Conservation (phyloP, 208 protist genomes). For the Strigomonas culicis region DNA sequence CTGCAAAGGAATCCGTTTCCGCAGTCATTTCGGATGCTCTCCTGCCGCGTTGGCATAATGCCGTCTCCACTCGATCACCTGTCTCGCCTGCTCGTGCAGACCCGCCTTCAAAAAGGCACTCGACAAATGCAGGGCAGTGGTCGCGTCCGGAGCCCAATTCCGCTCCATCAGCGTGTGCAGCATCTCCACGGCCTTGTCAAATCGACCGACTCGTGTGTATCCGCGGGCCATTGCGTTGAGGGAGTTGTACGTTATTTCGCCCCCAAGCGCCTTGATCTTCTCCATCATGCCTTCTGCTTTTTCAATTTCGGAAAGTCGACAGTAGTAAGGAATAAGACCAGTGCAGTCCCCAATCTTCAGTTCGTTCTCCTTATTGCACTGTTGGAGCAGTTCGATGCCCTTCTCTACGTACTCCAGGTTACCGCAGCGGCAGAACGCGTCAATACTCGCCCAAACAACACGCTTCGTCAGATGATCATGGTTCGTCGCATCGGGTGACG, state of each 20-base stretch:
- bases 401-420: constrained; percentile 44
- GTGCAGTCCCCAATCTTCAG: constrained; percentile 38
- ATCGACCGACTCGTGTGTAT: constrained; percentile 64
- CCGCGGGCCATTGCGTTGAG: constrained; percentile 79
- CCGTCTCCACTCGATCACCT: constrained; percentile 83
- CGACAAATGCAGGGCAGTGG: constrained; percentile 73
- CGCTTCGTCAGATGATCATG: constrained; percentile 40
- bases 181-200: constrained; percentile 83
- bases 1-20: background rate
- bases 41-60: constrained; percentile 60
- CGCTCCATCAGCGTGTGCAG: constrained; percentile 74
- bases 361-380: constrained; percentile 1
- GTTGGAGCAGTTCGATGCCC: constrained; percentile 43
- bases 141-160: constrained; percentile 79
- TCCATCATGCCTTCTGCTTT: constrained; percentile 61
- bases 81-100: constrained; percentile 82
- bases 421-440: constrained; percentile 83
- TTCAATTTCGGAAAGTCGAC: constrained; percentile 72
- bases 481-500: constrained; percentile 8
- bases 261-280: constrained; percentile 20
- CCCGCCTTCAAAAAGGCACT: constrained; percentile 81
- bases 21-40: background rate
- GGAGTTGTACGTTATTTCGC: constrained; percentile 52
- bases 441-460: constrained; percentile 68
- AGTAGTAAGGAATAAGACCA: constrained; percentile 80